phyloP scores from a whole-genome alignment of 2,329 filamentous ascomycete genomes.

The Alternaria panax region DNA sequence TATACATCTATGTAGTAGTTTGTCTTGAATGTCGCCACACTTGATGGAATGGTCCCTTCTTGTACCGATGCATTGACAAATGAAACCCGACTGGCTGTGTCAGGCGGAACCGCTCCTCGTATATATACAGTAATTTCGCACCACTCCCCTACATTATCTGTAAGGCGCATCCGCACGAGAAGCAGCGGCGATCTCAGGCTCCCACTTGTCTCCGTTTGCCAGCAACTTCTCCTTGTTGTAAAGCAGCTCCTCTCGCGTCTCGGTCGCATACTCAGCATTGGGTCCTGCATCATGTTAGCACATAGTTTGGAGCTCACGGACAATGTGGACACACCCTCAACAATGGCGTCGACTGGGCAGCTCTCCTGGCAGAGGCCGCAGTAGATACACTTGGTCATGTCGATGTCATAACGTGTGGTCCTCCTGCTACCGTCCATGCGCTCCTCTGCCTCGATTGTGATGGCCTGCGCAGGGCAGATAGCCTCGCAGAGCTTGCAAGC shows the following conservation, averaged over 20 bases:
- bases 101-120: slow-evolving; percentile 25
- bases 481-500: slow-evolving; percentile 99
- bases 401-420: slow-evolving; percentile 97
- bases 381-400: slow-evolving; percentile 99
- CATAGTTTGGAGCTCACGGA: background rate
- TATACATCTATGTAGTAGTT: background rate
- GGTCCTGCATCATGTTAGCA: slow-evolving; percentile 57
- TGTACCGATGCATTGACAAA: slow-evolving; percentile 27
- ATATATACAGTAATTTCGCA: slow-evolving; percentile 43
- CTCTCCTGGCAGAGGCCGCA: slow-evolving; percentile 99
- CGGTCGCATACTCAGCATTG: slow-evolving; percentile 77
- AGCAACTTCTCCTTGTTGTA: slow-evolving; percentile 98
- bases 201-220: slow-evolving; percentile 79
- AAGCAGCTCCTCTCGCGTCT: slow-evolving; percentile 88
- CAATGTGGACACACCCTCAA: slow-evolving; percentile 64
- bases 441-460: slow-evolving; percentile 99
- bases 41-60: background rate
- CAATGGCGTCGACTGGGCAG: slow-evolving; percentile 95
- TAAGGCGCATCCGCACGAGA: slow-evolving; percentile 92
- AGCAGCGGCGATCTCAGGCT: slow-evolving; percentile 91
- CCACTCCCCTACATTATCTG: slow-evolving; percentile 39
- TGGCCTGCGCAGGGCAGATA: slow-evolving; percentile 96
- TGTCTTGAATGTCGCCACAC: background rate
- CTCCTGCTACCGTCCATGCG: slow-evolving; percentile 93
- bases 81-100: slow-evolving; percentile 32